Evolutionary conservation across 164 flowering plant species (phyloP), one percentile per base, ranked within the genome.

Genomic region (Nymphaea colorata): DNA sequence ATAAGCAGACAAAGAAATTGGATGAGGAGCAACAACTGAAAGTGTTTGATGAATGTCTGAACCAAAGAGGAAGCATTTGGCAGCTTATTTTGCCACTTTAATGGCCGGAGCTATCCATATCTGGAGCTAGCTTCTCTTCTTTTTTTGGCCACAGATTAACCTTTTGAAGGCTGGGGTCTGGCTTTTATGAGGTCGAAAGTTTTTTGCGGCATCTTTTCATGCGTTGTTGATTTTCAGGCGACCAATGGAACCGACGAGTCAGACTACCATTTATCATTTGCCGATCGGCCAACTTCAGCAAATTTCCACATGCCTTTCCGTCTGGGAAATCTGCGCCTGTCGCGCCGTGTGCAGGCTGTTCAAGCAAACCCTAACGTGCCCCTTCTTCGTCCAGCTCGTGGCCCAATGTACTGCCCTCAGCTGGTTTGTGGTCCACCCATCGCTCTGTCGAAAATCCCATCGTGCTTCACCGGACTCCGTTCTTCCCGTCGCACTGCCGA

Each of bases 241-340:
- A 41, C 6, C 67, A 17, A 41, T 18, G 25, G 57, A n/a, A 18
- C 43, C 67, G 55, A 47, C 55, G 57, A 16, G 42, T 42, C 67
- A 11, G 41, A 66, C 41, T 43, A 85, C 83, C 44, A 77, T 92
- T 70, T 76, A 75, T 74, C 74, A 25, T 18, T 85, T 93, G 4
- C 88, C 96, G 0, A 81, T 75, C 18, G 98, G 90, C 80, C 78
- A 85, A 0, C 86, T 93, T 73, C 82, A 84, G 74, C 86, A 79
- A 67, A 88, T 93, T 79, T 87, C 90, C 87, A 76, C 87, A 25
- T 60, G 68, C 5, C 92, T 93, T 47, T 80, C 96, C 0, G 84
- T 93, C 72, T 89, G 86, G 7, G 85, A 88, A 67, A 83, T 90
- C 89, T 62, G 78, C 51, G 59, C 83, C 81, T 82, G 81, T 76